phyloP scores from a whole-genome alignment of 2,329 filamentous ascomycete genomes.

The Stylonectria norvegica region DNA sequence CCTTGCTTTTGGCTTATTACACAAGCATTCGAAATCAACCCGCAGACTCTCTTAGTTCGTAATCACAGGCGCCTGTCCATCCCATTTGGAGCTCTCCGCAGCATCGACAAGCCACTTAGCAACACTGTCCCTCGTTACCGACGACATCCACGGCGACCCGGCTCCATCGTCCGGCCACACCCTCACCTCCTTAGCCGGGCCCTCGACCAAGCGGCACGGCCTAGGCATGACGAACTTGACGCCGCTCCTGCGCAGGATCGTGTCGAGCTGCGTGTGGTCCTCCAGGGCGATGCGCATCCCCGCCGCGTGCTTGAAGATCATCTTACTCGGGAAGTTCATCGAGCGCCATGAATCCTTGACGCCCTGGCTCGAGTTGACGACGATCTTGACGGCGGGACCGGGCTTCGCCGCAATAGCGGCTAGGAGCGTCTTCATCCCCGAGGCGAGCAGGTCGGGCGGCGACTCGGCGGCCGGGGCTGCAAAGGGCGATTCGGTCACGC shows the following conservation, averaged over 20 bases:
- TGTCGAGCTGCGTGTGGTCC: constrained; percentile 47
- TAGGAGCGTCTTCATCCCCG: constrained; percentile 6
- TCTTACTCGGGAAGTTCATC: constrained; percentile 39
- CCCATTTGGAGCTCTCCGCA: constrained; percentile 39
- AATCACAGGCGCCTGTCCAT: constrained; percentile 44
- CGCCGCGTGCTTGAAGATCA: constrained; percentile 41
- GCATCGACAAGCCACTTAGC: constrained; percentile 45
- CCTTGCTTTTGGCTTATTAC: too few relatives aligned
- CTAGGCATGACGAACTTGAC: constrained; percentile 41
- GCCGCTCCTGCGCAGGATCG: constrained; percentile 33
- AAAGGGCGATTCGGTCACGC: constrained; percentile 46
- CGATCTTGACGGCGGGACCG: constrained; percentile 40
- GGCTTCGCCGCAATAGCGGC: constrained; percentile 38
- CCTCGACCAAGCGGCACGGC: constrained; percentile 42
- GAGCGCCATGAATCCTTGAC: constrained; percentile 43
- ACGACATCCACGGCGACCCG: constrained; percentile 39
- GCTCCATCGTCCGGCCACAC: constrained; percentile 41
- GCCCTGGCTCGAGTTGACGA: constrained; percentile 51
- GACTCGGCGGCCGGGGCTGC: constrained; percentile 36
- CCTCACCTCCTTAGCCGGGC: constrained; percentile 33
- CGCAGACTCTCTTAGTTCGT: constrained; percentile 37
- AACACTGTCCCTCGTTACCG: constrained; percentile 37
- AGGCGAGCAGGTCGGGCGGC: constrained; percentile 44
- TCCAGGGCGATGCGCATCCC: constrained; percentile 45
- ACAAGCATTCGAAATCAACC: too few relatives aligned